phyloP scores from a whole-genome alignment of 2,329 filamentous ascomycete species.

The Daldinia eschscholtzii region DNA sequence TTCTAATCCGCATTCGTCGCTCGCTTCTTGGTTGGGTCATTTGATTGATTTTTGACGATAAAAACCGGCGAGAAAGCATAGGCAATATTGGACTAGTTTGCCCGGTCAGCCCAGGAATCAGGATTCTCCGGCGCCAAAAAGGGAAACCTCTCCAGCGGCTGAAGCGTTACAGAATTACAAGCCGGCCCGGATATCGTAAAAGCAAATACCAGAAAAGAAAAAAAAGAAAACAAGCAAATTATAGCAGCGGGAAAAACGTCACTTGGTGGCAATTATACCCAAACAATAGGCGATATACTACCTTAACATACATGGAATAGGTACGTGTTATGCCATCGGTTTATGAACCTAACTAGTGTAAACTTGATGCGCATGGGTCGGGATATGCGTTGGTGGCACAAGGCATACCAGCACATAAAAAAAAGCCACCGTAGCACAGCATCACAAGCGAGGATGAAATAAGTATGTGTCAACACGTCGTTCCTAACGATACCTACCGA shows the following conservation, averaged over 20 bases:
- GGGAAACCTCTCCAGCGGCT: slow-evolving; percentile 34
- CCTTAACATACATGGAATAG: not conserved
- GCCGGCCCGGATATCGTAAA: slow-evolving; percentile 24
- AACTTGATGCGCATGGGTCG: slow-evolving; percentile 35
- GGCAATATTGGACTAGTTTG: slow-evolving; percentile 23
- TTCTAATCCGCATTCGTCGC: slow-evolving; percentile 27
- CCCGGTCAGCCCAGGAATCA: slow-evolving; percentile 21
- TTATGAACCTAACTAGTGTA: slow-evolving; percentile 34
- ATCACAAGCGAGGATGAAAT: slow-evolving; percentile 38
- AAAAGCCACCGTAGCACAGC: slow-evolving; percentile 40
- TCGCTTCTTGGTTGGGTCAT: slow-evolving; percentile 15
- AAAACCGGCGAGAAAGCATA: slow-evolving; percentile 25
- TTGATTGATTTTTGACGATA: slow-evolving; percentile 27
- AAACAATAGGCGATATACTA: slow-evolving; percentile 22
- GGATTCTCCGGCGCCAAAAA: slow-evolving; percentile 27
- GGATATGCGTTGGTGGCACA: slow-evolving; percentile 40
- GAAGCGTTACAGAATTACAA: slow-evolving; percentile 37
- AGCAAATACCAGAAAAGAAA: slow-evolving; percentile 7
- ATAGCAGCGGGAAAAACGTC: slow-evolving; percentile 31
- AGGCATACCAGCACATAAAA: slow-evolving; percentile 27
- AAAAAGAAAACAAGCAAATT: slow-evolving; percentile 13
- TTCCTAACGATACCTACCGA: slow-evolving; percentile 27
- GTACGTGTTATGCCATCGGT: slow-evolving; percentile 29
- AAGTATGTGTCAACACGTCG: slow-evolving; percentile 26
- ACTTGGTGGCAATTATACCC: slow-evolving; percentile 38